A percentile compares a stretch with the other conserved stretches of the same genome.
Conservation (phyloP, 192 early-diverging fungal species). For the Dimargaris xerosporica region DNA sequence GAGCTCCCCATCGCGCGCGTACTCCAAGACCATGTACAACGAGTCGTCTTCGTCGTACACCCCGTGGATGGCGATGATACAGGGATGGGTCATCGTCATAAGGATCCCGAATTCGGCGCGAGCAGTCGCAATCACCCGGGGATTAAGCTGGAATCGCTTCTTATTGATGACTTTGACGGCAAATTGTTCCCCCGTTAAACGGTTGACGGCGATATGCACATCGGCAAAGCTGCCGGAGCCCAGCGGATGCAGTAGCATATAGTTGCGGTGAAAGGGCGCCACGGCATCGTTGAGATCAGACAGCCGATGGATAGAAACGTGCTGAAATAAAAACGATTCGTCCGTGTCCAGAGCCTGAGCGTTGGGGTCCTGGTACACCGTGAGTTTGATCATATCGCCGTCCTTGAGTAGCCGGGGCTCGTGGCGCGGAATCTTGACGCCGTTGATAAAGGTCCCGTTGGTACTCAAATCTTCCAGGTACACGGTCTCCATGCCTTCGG, state of each 20-base stretch:
- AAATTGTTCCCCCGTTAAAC: constrained; percentile 41
- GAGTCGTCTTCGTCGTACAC: constrained; percentile 29
- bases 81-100: constrained; percentile 27
- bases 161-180: constrained; percentile 71
- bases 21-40: constrained; percentile 32
- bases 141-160: constrained; percentile 18
- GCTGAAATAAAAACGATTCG: constrained; percentile 26
- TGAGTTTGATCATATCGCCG: constrained; percentile 48
- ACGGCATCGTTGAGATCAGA: constrained; percentile 22
- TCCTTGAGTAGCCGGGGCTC: constrained; percentile 32
- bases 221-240: constrained; percentile 47
- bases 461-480: constrained; percentile 38
- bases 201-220: constrained; percentile 45
- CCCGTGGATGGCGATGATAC: constrained; percentile 27
- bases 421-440: constrained; percentile 30
- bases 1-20: constrained; percentile 73
- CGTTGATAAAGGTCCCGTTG: constrained; percentile 59
- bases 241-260: constrained; percentile 20
- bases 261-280: constrained; percentile 29
- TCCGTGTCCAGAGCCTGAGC: neutral
- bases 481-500: constrained; percentile 15
- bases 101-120: constrained; percentile 28
- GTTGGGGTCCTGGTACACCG: constrained; percentile 17
- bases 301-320: constrained; percentile 26
- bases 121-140: constrained; percentile 25